Base-by-base conservation (phyloP, 1,284 basidiomycete species). In the Porogramme epimiltina region DNA sequence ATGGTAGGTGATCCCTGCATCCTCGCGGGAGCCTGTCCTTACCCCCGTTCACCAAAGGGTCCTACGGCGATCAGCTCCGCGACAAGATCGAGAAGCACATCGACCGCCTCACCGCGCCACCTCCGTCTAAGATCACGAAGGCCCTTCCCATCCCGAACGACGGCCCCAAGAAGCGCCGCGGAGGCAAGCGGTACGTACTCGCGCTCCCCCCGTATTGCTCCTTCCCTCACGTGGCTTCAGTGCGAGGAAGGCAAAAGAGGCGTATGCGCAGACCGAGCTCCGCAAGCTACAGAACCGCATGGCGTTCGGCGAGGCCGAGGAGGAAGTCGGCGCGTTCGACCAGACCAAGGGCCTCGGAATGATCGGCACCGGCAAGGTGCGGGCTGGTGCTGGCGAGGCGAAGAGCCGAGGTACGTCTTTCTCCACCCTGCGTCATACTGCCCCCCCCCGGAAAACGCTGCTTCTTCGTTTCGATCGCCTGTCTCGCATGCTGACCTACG, bases 331-430 rank as follows among this genome's bases (percentile, higher is more conserved):
- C 34, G 93, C 94, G 19, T 97, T 95, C 66, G 97, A 98, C 73
- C 89, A 98, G 77, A 95, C 93, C 11, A 91, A 95, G 72, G 97
- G 97, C 4, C 73, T 99, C 66, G 97, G 97, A 58, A 98, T 99
- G 95, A 93, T 98, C 58, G 93, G 93, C 41, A 87, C 87, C 16
- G 96, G 96, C 26, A 92, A 91, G 70, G 88, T 99, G 42, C 80
- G 96, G 49, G 95, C 93, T 9, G 87, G 87, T 45, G 71, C 82
- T 42, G 93, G 88, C 51, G 95, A 98, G 69, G 81, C 89, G 25
- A 91, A 92, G 74, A 93, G 85, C 72, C 87, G 89, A 77, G 92
- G 92, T 93, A 58, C 54, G 82, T 73, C 16, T 46, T 28, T 23
- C 23, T 22, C 19, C 18, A 16, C 23, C 33, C 11, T 15, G 33